Percentiles rank a stretch among this genome's conserved stretches.
Evolutionary conservation across 2,329 filamentous ascomycete genomes (phyloP).

Genomic region (Alternaria gaisen): DNA sequence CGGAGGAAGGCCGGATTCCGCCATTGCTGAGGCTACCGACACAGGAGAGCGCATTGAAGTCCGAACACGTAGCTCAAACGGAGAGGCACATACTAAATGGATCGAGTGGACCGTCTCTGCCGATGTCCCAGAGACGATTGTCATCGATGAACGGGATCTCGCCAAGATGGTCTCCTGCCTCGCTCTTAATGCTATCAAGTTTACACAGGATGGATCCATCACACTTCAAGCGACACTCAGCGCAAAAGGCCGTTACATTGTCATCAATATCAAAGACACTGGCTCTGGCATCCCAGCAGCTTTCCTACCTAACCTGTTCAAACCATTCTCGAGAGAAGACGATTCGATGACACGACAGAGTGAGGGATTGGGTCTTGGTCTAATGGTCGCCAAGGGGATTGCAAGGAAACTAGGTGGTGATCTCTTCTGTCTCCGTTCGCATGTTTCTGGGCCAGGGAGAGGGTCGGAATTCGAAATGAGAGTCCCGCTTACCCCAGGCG

Average conservation of each 20-base stretch:
- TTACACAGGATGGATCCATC: conserved; percentile 71
- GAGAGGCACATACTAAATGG: conserved; percentile 55
- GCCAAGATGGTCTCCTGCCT: conserved; percentile 71
- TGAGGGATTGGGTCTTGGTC: conserved; percentile 73
- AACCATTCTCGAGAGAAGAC: conserved; percentile 74
- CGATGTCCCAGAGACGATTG: conserved; percentile 62
- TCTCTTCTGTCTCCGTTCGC: conserved; percentile 69
- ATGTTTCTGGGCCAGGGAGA: conserved; percentile 66
- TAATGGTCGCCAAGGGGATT: conserved; percentile 76
- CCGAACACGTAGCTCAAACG: conserved; percentile 54
- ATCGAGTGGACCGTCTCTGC: conserved; percentile 62
- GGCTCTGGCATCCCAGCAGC: conserved; percentile 73
- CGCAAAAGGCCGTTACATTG: conserved; percentile 61
- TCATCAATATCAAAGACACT: conserved; percentile 71
- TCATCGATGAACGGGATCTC: conserved; percentile 70
- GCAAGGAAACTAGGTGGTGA: conserved; percentile 75
- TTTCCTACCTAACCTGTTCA: conserved; percentile 73
- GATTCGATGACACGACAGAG: conserved; percentile 71
- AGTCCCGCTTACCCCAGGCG: conserved; percentile 66
- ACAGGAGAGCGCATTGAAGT: conserved; percentile 61
- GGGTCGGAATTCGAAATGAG: conserved; percentile 75
- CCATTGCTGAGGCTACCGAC: conserved; percentile 57
- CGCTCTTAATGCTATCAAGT: conserved; percentile 74
- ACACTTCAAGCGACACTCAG: conserved; percentile 64
- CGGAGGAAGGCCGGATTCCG: conserved; percentile 63